Evolutionary conservation across 495 filamentous ascomycete genomes (phyloP).

Genomic region (Talaromyces borbonicus): DNA sequence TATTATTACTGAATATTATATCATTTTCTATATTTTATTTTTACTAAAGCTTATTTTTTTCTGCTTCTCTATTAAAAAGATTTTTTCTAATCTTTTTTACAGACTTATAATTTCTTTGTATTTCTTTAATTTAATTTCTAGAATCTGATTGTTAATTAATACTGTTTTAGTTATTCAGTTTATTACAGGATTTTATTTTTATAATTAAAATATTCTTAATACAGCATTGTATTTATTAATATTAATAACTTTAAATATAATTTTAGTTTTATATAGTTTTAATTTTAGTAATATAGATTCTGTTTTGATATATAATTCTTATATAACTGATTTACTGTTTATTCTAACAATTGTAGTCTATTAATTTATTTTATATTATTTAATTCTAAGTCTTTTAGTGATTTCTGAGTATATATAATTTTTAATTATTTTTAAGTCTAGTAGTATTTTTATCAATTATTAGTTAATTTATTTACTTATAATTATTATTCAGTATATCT

Average conservation of each 20-base stretch:
- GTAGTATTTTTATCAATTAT: neutral
- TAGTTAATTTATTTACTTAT: neutral
- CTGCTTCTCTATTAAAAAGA: too few relatives aligned
- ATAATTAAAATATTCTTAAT: neutral
- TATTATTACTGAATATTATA: too few relatives aligned
- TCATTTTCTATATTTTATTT: too few relatives aligned
- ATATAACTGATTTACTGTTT: neutral
- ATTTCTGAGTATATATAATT: neutral
- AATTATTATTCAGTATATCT: neutral
- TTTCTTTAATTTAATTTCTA: too few relatives aligned
- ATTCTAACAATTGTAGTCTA: neutral
- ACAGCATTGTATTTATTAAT: too few relatives aligned
- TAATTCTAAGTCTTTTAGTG: neutral
- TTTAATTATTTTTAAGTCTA: neutral
- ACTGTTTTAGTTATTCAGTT: too few relatives aligned
- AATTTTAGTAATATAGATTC: neutral
- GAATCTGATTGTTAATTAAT: too few relatives aligned
- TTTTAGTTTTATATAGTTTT: neutral
- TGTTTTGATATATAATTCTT: slow-evolving; percentile 13
- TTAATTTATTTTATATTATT: neutral
- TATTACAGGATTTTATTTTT: too few relatives aligned
- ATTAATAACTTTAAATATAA: neutral
- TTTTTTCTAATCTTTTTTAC: too few relatives aligned
- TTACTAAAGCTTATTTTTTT: too few relatives aligned
- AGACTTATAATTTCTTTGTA: too few relatives aligned